Conservation (phyloP, 345 rosid genomes). For the Rubroshorea leprosula region DNA sequence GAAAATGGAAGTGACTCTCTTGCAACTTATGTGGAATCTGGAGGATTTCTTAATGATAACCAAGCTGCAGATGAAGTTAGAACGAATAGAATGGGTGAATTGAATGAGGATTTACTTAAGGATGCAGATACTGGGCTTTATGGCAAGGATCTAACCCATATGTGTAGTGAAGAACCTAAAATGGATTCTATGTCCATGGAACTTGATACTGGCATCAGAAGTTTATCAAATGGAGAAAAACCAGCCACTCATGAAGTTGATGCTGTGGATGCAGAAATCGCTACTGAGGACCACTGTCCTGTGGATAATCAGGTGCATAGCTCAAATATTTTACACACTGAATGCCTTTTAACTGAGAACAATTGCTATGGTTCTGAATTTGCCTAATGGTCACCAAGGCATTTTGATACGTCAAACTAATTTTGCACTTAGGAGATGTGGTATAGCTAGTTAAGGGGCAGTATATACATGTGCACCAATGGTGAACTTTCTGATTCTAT, state of each 20-base stretch:
- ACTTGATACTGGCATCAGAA: slow-evolving; percentile 17
- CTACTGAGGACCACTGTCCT: too few species aligned
- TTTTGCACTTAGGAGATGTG: too few species aligned
- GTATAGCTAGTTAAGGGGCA: too few species aligned
- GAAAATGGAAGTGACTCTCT: slow-evolving; percentile 20
- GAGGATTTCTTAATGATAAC: slow-evolving; percentile 29
- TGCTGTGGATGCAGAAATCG: slow-evolving; percentile 28
- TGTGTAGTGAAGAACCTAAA: slow-evolving; percentile 34
- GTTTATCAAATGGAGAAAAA: slow-evolving; percentile 22
- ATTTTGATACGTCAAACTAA: too few species aligned
- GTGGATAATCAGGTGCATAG: slow-evolving; percentile 3
- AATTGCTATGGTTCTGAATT: too few species aligned
- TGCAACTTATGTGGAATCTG: slow-evolving; percentile 23
- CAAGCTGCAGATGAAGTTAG: slow-evolving; percentile 29
- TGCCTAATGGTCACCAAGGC: too few species aligned
- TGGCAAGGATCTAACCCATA: slow-evolving; percentile 25
- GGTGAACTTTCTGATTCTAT: too few species aligned
- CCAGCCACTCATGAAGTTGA: slow-evolving; percentile 28
- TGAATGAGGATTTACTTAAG: slow-evolving; percentile 26
- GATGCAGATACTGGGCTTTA: slow-evolving; percentile 28
- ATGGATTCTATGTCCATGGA: slow-evolving; percentile 20
- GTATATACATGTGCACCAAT: too few species aligned
- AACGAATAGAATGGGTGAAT: slow-evolving; percentile 16
- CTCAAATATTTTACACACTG: too few species aligned
- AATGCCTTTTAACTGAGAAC: too few species aligned